phyloP scores from a whole-genome alignment of 1,284 basidiomycete genomes.

The Meripilus lineatus region DNA sequence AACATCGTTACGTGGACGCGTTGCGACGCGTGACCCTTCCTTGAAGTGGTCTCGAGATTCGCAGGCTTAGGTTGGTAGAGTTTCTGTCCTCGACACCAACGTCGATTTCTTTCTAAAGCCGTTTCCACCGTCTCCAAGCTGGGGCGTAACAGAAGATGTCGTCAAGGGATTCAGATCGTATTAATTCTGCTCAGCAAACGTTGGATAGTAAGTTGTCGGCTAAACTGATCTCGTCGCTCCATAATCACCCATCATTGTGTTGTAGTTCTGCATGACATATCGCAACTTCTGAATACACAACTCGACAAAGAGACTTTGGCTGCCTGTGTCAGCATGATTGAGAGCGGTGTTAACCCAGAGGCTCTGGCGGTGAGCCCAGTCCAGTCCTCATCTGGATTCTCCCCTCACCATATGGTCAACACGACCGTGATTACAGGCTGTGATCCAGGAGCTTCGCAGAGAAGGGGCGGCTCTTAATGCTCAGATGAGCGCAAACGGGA shows the following conservation, averaged over 20 bases:
- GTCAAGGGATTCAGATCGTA: slow-evolving; percentile 53
- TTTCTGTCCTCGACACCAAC: too few species aligned
- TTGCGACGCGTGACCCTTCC: background rate
- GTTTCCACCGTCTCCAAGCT: background rate
- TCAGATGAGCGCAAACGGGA: slow-evolving; percentile 16
- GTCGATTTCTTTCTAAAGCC: too few species aligned
- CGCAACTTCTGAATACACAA: slow-evolving; percentile 76
- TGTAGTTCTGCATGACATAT: slow-evolving; percentile 75
- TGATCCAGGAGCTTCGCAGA: slow-evolving; percentile 69
- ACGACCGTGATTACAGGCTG: slow-evolving; percentile 43
- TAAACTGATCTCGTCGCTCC: slow-evolving; percentile 2
- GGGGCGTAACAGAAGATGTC: slow-evolving; percentile 19
- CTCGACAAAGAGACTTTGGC: slow-evolving; percentile 80
- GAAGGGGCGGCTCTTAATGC: slow-evolving; percentile 43
- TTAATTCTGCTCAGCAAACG: slow-evolving; percentile 72
- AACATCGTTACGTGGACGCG: slow-evolving; percentile 1
- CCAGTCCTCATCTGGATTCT: background rate
- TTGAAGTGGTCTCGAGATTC: background rate
- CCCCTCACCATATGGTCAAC: background rate
- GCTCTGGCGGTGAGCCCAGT: slow-evolving; percentile 68
- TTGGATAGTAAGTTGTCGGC: slow-evolving; percentile 59
- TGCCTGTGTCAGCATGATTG: slow-evolving; percentile 80
- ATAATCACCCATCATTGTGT: slow-evolving; percentile 3
- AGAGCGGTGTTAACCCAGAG: slow-evolving; percentile 81
- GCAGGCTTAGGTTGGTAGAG: too few species aligned